Conservation (phyloP, 306 rosid species). For the Cucumis cinereus region DNA sequence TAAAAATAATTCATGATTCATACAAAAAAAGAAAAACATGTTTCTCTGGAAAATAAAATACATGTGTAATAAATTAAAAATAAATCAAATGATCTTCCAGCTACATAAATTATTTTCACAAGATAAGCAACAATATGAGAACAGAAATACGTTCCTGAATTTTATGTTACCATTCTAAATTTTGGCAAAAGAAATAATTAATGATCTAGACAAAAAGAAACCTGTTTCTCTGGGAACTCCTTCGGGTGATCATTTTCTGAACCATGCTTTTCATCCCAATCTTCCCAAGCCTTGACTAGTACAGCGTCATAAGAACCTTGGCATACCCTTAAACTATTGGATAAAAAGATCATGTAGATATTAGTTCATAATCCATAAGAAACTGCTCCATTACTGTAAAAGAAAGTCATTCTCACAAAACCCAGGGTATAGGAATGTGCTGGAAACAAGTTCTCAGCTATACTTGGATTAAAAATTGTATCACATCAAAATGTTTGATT, state of each 20-base stretch:
- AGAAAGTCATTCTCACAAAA: background rate
- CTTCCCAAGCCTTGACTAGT: conserved; percentile 73
- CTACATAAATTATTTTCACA: background rate
- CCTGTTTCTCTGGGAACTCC: conserved; percentile 80
- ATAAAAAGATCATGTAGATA: conserved; percentile 9
- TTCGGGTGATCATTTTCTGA: conserved; percentile 88
- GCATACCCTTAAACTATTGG: conserved; percentile 59
- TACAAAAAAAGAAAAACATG: too few relatives aligned
- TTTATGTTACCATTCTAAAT: background rate
- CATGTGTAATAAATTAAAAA: background rate
- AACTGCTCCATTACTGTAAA: background rate
- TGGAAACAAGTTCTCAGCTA: background rate
- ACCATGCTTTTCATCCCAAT: conserved; percentile 51
- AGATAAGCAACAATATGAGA: background rate
- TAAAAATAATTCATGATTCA: too few relatives aligned
- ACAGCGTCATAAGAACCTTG: conserved; percentile 61
- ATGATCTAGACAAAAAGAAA: conserved; percentile 14
- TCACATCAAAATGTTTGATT: background rate
- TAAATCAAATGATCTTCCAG: background rate
- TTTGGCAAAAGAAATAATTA: background rate
- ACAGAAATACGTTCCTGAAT: background rate
- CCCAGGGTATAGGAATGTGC: background rate
- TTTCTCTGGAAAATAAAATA: too few relatives aligned
- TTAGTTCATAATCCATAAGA: background rate
- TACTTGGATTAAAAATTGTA: background rate